These are phyloP conservation scores for Adiantum capillusveneris DNA, from an alignment of 75 land plant species.

Conservation along the genomic window DNA sequence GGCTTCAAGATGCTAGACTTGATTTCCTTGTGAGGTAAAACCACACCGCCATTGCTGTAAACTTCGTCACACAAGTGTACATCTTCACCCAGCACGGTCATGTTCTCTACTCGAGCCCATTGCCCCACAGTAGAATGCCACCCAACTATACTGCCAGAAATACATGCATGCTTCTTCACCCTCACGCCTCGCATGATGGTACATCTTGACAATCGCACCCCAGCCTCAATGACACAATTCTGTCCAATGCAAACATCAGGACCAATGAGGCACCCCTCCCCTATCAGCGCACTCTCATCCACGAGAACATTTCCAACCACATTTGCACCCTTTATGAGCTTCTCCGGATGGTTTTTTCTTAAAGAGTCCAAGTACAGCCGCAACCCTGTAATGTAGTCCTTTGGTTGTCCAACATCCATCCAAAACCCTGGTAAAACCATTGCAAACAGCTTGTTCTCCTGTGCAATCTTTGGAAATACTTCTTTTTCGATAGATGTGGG, in stretches of 20 bases:
- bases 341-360: constrained; percentile 22
- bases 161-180: constrained; percentile 42
- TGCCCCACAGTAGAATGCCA: constrained; percentile 43
- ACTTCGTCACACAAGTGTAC: constrained; percentile 37
- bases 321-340: constrained; percentile 13
- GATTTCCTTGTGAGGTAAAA: constrained; percentile 43
- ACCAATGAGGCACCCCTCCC: constrained; percentile 39
- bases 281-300: constrained; percentile 31
- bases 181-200: constrained; percentile 43
- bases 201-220: constrained; percentile 34
- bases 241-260: constrained; percentile 42
- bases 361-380: constrained; percentile 30
- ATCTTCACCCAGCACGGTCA: constrained; percentile 42
- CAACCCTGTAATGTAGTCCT: constrained; percentile 31
- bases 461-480: constrained; percentile 33
- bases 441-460: constrained; percentile 26
- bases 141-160: constrained; percentile 35
- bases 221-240: constrained; percentile 33
- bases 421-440: constrained; percentile 46
- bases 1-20: constrained; percentile 37
- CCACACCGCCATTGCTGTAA: constrained; percentile 43
- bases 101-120: constrained; percentile 43
- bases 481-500: constrained; percentile 48
- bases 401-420: constrained; percentile 47
- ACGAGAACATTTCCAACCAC: constrained; percentile 31